Conservation (phyloP, 2,329 filamentous ascomycete genomes). For the Fusarium denticulatum region DNA sequence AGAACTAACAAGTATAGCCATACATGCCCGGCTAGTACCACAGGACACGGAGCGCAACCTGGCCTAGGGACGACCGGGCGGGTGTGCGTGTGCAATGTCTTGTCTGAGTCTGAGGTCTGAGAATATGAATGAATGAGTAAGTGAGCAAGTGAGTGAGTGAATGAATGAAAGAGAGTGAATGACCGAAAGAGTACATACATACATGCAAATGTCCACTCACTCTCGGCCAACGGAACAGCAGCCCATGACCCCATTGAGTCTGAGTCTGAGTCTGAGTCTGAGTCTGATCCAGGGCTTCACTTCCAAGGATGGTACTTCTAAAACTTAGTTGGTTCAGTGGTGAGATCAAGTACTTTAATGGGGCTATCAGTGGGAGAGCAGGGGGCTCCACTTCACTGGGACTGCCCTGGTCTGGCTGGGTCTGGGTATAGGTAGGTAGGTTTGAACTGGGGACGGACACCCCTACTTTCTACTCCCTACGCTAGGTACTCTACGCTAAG, state of each 20-base stretch:
- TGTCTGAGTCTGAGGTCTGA: slow-evolving; percentile 15
- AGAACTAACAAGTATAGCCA: slow-evolving; percentile 16
- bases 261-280: neutral
- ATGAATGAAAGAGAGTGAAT: slow-evolving; percentile 8
- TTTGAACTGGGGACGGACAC: slow-evolving; percentile 6
- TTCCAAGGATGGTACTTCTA: slow-evolving; percentile 8
- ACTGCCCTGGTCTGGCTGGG: neutral
- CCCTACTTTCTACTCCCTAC: slow-evolving; percentile 27
- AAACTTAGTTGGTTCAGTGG: neutral
- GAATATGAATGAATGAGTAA: slow-evolving; percentile 7
- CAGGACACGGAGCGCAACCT: slow-evolving; percentile 31
- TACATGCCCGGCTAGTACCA: slow-evolving; percentile 28
- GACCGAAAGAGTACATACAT: neutral
- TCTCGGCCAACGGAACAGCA: slow-evolving; percentile 42
- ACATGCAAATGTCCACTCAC: neutral
- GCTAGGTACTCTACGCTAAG: slow-evolving; percentile 12
- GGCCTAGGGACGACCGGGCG: slow-evolving; percentile 30
- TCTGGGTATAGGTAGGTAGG: neutral
- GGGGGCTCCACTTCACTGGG: neutral
- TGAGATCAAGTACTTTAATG: slow-evolving; percentile 1
- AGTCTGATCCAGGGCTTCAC: slow-evolving; percentile 25
- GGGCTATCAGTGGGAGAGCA: neutral
- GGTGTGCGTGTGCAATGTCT: slow-evolving; percentile 38
- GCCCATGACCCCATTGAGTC: slow-evolving; percentile 29
- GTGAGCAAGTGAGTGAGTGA: neutral